Evolutionary conservation across 202 grass and related monocot genomes (phyloP).

Genomic region (Brachypodium distachyon): DNA sequence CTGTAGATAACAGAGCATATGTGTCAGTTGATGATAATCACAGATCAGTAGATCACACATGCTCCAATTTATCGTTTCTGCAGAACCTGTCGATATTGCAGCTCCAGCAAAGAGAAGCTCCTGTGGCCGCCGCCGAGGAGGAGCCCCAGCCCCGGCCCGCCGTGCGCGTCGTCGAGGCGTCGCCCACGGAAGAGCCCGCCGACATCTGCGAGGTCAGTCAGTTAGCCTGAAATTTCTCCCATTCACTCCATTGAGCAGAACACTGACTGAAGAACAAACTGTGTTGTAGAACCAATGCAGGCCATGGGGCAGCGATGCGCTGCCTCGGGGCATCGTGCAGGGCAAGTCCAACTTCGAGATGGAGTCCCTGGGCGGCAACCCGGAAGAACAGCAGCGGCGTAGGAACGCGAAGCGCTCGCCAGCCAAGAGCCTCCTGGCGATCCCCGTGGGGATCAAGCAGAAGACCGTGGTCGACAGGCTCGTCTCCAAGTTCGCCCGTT

Average conservation of each 20-base stretch:
- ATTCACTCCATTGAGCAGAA: no score
- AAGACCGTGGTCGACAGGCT: slow-evolving; percentile 71
- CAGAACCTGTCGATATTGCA: slow-evolving; percentile 40
- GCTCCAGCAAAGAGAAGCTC: background rate
- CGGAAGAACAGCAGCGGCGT: no score
- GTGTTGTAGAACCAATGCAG: slow-evolving; percentile 36
- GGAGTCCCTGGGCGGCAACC: slow-evolving; percentile 51
- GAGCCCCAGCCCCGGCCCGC: background rate
- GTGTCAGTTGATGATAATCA: background rate
- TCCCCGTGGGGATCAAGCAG: slow-evolving; percentile 89
- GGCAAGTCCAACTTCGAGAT: slow-evolving; percentile 69
- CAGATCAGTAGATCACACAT: background rate
- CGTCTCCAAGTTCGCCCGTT: slow-evolving; percentile 33
- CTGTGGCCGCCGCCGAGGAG: background rate
- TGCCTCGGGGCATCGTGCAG: slow-evolving; percentile 82
- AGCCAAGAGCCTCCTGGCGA: slow-evolving; percentile 62
- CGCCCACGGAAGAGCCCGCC: background rate
- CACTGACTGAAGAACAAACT: slow-evolving; percentile 1
- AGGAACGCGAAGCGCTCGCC: no score
- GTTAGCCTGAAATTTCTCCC: no score
- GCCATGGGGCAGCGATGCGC: slow-evolving; percentile 58
- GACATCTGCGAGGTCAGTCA: slow-evolving; percentile 54
- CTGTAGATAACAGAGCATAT: background rate
- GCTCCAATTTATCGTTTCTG: background rate
- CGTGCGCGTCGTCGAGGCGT: background rate